phyloP scores from a whole-genome alignment of 75 land plant species.

The Cupressus sempervirens region DNA sequence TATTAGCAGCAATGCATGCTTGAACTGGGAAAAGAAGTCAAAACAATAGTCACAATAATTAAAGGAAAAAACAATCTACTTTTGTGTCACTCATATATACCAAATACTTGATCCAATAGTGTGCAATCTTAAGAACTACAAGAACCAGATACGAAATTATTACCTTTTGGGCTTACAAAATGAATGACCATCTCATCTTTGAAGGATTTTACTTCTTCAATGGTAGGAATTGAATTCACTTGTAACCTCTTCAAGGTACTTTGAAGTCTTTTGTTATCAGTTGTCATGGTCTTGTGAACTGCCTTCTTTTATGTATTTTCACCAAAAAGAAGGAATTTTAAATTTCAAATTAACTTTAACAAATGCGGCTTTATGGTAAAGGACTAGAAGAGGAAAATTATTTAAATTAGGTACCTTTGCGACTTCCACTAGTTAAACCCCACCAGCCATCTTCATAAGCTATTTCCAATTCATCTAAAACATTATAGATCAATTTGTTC shows the following conservation, averaged over 20 bases:
- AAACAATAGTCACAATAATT: neutral
- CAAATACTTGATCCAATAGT: neutral
- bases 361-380: neutral
- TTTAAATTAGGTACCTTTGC: conserved; percentile 11
- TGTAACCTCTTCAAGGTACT: conserved; percentile 30
- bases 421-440: conserved; percentile 33
- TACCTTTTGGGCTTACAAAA: conserved; percentile 32
- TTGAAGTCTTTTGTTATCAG: conserved; percentile 31
- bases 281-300: conserved; percentile 29
- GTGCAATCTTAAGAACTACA: neutral
- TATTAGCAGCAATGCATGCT: conserved; percentile 34
- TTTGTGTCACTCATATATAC: neutral
- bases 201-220: conserved; percentile 34
- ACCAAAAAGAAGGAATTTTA: neutral
- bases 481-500: neutral
- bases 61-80: conserved; percentile 5
- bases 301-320: conserved; percentile 29
- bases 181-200: conserved; percentile 35
- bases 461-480: conserved; percentile 28
- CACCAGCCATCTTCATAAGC: conserved; percentile 47
- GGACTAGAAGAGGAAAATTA: neutral
- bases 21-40: conserved; percentile 20
- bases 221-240: too few relatives aligned
- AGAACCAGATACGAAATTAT: neutral
- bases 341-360: neutral